phyloP scores from a whole-genome alignment of 2,329 filamentous ascomycete species.

The Penicillium sp. region DNA sequence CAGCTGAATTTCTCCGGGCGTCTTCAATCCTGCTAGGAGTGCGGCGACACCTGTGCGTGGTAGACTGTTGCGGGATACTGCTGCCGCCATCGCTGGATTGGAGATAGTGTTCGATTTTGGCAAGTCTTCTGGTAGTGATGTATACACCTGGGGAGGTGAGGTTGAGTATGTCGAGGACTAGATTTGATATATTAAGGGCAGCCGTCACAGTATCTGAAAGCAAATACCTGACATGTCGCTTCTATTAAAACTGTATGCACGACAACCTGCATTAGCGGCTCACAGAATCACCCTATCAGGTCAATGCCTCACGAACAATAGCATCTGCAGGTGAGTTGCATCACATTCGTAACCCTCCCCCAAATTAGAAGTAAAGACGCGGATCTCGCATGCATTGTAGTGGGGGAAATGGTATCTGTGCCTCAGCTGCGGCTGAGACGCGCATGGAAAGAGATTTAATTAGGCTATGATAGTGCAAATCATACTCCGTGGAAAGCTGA shows the following conservation, averaged over 20 bases:
- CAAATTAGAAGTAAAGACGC: not conserved
- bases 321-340: not conserved
- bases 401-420: not conserved
- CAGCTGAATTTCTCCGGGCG: slow-evolving; percentile 6
- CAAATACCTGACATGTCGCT: not conserved
- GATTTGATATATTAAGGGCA: not conserved
- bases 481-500: not conserved
- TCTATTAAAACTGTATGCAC: not conserved
- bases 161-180: not conserved
- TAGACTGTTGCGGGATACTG: not conserved
- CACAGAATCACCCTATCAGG: not conserved
- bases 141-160: not conserved
- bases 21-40: slow-evolving; percentile 4
- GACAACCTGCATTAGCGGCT: not conserved
- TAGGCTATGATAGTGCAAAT: not conserved
- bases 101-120: not conserved
- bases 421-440: not conserved
- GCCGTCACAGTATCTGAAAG: not conserved
- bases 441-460: not conserved
- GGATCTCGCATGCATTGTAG: not conserved
- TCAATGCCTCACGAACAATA: not conserved
- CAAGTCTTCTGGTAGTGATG: not conserved
- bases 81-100: not conserved
- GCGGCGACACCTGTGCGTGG: slow-evolving; percentile 7
- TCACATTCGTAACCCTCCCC: not conserved